These are phyloP conservation scores for Leucocoprinus leucothites DNA, from an alignment of 768 basidiomycete species.

Conservation along the genomic window DNA sequence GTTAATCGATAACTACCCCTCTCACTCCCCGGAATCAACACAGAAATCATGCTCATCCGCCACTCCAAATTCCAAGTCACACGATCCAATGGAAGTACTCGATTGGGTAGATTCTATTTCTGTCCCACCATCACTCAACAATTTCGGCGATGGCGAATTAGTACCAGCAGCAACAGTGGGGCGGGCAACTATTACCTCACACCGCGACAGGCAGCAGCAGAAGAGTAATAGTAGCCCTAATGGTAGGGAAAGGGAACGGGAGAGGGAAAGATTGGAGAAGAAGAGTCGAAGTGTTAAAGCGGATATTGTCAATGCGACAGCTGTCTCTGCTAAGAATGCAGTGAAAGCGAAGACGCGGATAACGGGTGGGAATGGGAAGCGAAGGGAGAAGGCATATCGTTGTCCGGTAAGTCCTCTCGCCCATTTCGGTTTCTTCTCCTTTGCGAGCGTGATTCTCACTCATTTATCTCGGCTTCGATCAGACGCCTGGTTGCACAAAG, in stretches of 20 bases:
- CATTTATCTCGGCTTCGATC: conserved; percentile 7
- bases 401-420: conserved; percentile 41
- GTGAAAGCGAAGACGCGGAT: conserved; percentile 11
- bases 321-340: conserved; percentile 10
- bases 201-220: not conserved
- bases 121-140: not conserved
- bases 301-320: conserved; percentile 12
- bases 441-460: not conserved
- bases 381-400: conserved; percentile 43
- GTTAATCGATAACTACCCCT: not conserved
- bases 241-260: not conserved
- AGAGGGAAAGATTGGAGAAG: conserved; percentile 1
- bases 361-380: conserved; percentile 12
- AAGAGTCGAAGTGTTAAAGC: conserved; percentile 3
- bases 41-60: not conserved
- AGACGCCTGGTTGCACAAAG: conserved; percentile 53
- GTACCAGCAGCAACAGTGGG: too few species aligned
- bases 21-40: not conserved
- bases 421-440: not conserved
- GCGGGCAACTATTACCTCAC: conserved; percentile 3
- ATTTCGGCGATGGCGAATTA: not conserved
- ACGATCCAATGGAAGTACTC: conserved; percentile 5
- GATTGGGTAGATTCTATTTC: conserved; percentile 2
- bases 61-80: not conserved
- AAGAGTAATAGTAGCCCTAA: too few species aligned